Base-by-base conservation (phyloP, 805 yeast genomes). In the Vanderwaltozyma polyspora region DNA sequence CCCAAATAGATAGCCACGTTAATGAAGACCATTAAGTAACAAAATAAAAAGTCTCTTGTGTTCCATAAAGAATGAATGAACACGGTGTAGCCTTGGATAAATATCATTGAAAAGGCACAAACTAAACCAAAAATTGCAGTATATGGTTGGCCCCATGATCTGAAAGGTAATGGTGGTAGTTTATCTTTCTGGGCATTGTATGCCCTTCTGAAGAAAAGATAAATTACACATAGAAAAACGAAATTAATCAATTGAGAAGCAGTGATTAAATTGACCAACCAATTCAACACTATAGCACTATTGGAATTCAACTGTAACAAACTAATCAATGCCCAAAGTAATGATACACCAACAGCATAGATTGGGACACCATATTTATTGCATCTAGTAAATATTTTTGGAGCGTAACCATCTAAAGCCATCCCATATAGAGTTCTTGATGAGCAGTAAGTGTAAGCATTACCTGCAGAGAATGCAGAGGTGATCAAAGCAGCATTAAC, bases 381-480 rank as follows among this genome's bases (percentile, higher is more conserved):
- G 48, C 89, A 79, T 40, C 59, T 63, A 10, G 72, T 60, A 44
- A 84, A 80, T 29, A 80, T 44, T 25, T 61, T 61, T 9, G 94
- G 94, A 1, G 91, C 89, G 40, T 72, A 70, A 0, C 89, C 86
- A 46, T 71, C 74, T 21, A 71, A 57, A 0, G 91, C 80, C 55
- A 82, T 62, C 2, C 84, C 84, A 52, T 76, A 76, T 16, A 83
- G 60, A 0, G 81, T 65, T 43, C 79, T 64, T 6, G 85, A 71
- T 0, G 89, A 77, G 40, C 85, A 76, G 50, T 73, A 82, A 24
- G 81, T 72, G 52, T 76, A 79, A 2, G 89, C 79, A 54, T 83
- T 83, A 34, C 94, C 94, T 2, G 94, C 86, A 24, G 86, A 76
- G 44, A 83, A 78, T 0, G 87, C 80, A 1, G 91, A 71, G 5